Conservation (phyloP, 2,329 filamentous ascomycete species). For the Penicillium griseofulvum region DNA sequence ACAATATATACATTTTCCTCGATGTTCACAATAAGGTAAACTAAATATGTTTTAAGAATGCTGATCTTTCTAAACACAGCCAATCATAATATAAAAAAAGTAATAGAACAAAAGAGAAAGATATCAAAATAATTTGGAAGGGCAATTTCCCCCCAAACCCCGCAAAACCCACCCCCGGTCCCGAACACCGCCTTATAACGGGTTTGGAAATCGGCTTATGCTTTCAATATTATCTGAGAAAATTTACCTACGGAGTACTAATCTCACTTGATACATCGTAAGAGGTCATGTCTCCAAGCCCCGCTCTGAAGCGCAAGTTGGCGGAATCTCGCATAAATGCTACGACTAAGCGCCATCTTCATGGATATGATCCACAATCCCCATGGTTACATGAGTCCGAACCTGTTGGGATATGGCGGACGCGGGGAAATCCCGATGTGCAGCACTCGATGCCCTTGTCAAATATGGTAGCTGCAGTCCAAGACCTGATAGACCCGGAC, state of each 20-base stretch:
- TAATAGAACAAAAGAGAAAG: not conserved
- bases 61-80: not conserved
- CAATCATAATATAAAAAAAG: not conserved
- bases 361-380: constrained; percentile 30
- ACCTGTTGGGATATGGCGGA: constrained; percentile 27
- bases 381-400: constrained; percentile 33
- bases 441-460: constrained; percentile 32
- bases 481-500: constrained; percentile 39
- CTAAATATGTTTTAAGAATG: no score
- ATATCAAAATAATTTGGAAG: not conserved
- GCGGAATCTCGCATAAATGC: constrained; percentile 19
- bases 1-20: no score
- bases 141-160: constrained; percentile 12
- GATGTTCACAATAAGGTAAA: no score
- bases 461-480: constrained; percentile 40
- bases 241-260: no score
- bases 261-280: constrained; percentile 7
- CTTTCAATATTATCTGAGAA: not conserved
- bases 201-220: not conserved
- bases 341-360: constrained; percentile 23
- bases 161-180: constrained; percentile 21
- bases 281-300: constrained; percentile 18
- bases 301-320: constrained; percentile 29
- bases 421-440: constrained; percentile 30
- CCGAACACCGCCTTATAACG: constrained; percentile 28